These are phyloP conservation scores for Moricandia arvensis DNA, from an alignment of 345 rosid species.

Conservation along the genomic window DNA sequence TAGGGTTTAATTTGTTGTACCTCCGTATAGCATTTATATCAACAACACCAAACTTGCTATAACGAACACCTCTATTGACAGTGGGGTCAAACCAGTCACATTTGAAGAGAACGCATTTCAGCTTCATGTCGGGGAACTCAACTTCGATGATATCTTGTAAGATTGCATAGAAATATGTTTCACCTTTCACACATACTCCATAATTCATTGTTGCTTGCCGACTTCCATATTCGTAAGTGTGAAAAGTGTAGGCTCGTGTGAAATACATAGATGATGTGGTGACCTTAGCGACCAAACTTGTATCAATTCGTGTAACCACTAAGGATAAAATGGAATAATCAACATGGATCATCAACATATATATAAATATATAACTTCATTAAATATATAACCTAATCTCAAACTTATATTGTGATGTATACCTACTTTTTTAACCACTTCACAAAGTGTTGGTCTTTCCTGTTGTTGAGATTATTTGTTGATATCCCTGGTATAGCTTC, in stretches of 20 bases:
- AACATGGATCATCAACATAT: not conserved
- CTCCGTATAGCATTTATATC: not conserved
- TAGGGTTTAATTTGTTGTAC: too few relatives aligned
- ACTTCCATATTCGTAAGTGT: too few relatives aligned
- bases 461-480: not conserved
- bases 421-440: not conserved
- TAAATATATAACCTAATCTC: too few relatives aligned
- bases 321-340: not conserved
- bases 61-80: not conserved
- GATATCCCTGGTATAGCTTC: not conserved
- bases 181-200: too few relatives aligned
- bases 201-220: too few relatives aligned
- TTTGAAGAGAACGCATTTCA: not conserved
- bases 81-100: not conserved
- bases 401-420: too few relatives aligned
- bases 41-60: not conserved
- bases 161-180: too few relatives aligned
- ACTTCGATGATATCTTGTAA: too few relatives aligned
- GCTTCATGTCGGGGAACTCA: too few relatives aligned
- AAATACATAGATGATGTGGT: not conserved
- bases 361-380: too few relatives aligned
- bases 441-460: too few relatives aligned
- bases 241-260: too few relatives aligned
- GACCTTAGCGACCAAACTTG: not conserved
- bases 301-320: not conserved